Conservation (phyloP, 2,329 filamentous ascomycete species). For the Epichloe hybrida region DNA sequence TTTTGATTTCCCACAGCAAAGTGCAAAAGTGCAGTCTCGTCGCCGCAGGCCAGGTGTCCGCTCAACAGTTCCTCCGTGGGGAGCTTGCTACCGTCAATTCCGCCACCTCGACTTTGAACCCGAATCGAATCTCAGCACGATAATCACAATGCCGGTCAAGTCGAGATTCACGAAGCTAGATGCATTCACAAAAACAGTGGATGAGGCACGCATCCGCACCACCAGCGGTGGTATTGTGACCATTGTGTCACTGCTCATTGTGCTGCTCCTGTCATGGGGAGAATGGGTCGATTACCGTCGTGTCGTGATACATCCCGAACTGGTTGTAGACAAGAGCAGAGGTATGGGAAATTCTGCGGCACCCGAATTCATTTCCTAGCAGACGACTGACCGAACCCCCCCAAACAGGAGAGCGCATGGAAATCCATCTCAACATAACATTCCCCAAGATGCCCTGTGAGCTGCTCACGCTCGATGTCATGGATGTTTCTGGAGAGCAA, state of each 20-base stretch:
- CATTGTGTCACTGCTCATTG: conserved; percentile 74
- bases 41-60: conserved; percentile 1
- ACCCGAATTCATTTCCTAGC: neutral
- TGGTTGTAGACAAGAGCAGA: conserved; percentile 93
- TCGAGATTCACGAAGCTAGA: conserved; percentile 93
- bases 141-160: conserved; percentile 62
- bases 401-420: conserved; percentile 78
- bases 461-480: conserved; percentile 89
- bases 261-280: conserved; percentile 80
- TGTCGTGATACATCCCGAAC: conserved; percentile 75
- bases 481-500: conserved; percentile 96
- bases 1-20: neutral
- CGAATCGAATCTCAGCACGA: neutral
- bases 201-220: conserved; percentile 91
- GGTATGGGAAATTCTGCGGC: conserved; percentile 37
- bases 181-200: conserved; percentile 97
- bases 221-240: conserved; percentile 93
- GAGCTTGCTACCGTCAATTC: neutral
- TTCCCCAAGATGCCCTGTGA: conserved; percentile 93
- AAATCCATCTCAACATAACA: conserved; percentile 94
- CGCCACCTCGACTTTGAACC: neutral
- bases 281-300: conserved; percentile 92
- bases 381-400: conserved; percentile 10
- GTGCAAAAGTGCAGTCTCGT: neutral
- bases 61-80: neutral